Conservation (phyloP, 306 rosid genomes). For the Prinsepia uniflora region DNA sequence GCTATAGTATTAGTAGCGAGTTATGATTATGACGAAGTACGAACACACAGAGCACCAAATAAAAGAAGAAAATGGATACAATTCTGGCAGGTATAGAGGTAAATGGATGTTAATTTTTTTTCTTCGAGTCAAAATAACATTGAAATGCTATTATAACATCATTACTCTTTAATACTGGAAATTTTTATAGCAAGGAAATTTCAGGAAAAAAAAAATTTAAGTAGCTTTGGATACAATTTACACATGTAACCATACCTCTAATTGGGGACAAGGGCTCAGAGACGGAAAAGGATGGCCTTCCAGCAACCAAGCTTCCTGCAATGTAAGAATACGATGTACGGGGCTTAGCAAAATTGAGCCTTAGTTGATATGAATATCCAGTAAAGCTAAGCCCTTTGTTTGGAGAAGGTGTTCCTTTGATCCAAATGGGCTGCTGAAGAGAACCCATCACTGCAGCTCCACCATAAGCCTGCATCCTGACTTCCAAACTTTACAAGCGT, state of each 20-base stretch:
- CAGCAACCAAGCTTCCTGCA: slow-evolving; percentile 54
- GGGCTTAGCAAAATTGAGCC: slow-evolving; percentile 35
- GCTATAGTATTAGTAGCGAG: neutral
- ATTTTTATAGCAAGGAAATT: neutral
- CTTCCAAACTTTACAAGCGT: slow-evolving; percentile 1
- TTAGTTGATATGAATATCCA: slow-evolving; percentile 35
- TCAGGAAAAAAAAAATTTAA: neutral
- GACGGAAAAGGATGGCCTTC: slow-evolving; percentile 42
- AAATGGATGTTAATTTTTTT: neutral
- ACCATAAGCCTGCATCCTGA: slow-evolving; percentile 52
- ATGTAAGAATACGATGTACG: slow-evolving; percentile 38
- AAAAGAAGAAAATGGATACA: neutral
- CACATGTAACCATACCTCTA: slow-evolving; percentile 41
- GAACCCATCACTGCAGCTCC: slow-evolving; percentile 61
- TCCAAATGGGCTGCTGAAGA: slow-evolving; percentile 52
- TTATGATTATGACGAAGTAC: neutral
- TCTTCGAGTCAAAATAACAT: neutral
- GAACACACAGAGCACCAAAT: neutral
- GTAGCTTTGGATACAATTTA: neutral
- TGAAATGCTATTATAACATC: neutral
- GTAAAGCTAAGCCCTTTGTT: slow-evolving; percentile 27
- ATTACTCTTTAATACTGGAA: neutral
- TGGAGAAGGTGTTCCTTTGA: slow-evolving; percentile 36
- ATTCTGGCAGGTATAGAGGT: neutral
- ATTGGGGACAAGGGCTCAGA: slow-evolving; percentile 45